A percentile compares a stretch with the other conserved stretches of the same genome.
Evolutionary conservation across 2,329 filamentous ascomycete species (phyloP).

Genomic region (Aspergillus sp.): DNA sequence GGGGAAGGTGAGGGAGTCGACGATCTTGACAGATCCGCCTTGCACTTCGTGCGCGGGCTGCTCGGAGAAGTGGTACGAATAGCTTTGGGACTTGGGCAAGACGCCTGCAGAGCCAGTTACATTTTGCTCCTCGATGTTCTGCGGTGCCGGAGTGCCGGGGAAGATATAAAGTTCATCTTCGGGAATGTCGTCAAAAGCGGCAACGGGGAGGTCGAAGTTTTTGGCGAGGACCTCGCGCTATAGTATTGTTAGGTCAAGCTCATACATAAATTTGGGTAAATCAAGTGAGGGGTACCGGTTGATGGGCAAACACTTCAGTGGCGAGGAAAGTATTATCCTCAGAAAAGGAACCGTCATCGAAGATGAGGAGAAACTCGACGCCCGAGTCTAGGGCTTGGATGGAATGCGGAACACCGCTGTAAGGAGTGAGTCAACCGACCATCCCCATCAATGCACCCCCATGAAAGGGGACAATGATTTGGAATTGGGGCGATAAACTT

Average conservation of each 20-base stretch:
- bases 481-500: background rate
- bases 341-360: slow-evolving; percentile 61
- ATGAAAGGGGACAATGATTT: background rate
- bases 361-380: slow-evolving; percentile 65
- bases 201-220: slow-evolving; percentile 53
- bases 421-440: background rate
- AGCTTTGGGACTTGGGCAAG: slow-evolving; percentile 65
- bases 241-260: background rate
- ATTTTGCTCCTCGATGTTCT: slow-evolving; percentile 65
- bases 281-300: slow-evolving; percentile 26
- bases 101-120: slow-evolving; percentile 63
- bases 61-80: slow-evolving; percentile 71
- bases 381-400: slow-evolving; percentile 72
- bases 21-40: slow-evolving; percentile 72
- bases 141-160: slow-evolving; percentile 65
- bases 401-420: slow-evolving; percentile 69
- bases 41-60: slow-evolving; percentile 67
- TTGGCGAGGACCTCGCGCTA: slow-evolving; percentile 56
- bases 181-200: slow-evolving; percentile 64
- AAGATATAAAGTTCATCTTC: slow-evolving; percentile 74
- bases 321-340: slow-evolving; percentile 75
- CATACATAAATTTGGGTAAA: too few species aligned
- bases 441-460: background rate
- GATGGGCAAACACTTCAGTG: slow-evolving; percentile 60
- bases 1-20: slow-evolving; percentile 74